A percentile compares a stretch with the other conserved stretches of the same genome.
Conservation (phyloP, 768 basidiomycete species). For the Mrakia blollopis region DNA sequence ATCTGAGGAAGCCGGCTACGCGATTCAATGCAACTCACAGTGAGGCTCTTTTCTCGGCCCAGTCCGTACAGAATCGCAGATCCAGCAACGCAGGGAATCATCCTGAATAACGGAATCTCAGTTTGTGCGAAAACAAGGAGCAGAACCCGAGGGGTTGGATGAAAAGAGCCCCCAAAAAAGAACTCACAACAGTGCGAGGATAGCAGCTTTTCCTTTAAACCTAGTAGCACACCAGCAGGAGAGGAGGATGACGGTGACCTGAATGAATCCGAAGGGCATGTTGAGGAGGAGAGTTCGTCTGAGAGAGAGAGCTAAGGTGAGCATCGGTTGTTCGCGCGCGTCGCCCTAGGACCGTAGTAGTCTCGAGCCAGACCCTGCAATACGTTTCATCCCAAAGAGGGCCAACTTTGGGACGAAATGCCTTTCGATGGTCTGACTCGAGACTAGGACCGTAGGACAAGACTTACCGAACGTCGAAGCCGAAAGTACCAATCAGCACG, state of each 20-base stretch:
- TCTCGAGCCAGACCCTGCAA: no score
- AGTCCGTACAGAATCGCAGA: not conserved
- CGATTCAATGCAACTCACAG: not conserved
- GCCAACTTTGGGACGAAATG: no score
- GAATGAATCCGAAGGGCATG: constrained; percentile 42
- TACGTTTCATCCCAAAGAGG: no score
- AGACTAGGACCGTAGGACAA: no score
- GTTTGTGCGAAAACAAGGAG: not conserved
- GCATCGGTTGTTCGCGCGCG: not conserved
- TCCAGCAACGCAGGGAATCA: constrained; percentile 33
- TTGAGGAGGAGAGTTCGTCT: constrained; percentile 6
- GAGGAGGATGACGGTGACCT: constrained; percentile 45
- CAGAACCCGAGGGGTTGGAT: not conserved
- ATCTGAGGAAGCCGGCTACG: not conserved
- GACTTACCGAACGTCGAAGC: not conserved
- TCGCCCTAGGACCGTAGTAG: no score
- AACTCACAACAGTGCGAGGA: constrained; percentile 37
- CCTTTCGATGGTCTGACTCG: no score
- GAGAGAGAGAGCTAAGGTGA: not conserved
- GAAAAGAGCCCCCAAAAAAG: not conserved
- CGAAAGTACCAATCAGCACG: constrained; percentile 11
- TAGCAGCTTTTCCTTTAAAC: constrained; percentile 48
- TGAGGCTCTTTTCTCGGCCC: not conserved
- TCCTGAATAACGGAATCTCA: not conserved
- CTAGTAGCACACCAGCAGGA: constrained; percentile 36